Evolutionary conservation across 306 rosid genomes (phyloP).

Genomic region (Casuarina glauca): DNA sequence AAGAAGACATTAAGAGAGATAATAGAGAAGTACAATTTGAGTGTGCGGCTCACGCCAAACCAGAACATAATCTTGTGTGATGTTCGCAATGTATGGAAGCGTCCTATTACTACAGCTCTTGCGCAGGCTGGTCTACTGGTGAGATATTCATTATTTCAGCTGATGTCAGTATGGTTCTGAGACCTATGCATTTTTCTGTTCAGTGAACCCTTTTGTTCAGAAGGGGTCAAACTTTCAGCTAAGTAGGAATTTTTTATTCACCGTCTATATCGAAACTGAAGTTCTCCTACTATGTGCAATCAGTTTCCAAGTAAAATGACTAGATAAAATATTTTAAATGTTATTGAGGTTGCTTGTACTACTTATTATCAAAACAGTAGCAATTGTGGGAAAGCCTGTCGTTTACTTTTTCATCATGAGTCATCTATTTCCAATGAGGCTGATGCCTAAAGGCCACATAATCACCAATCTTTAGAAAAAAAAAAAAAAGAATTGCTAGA

Average conservation of each 20-base stretch:
- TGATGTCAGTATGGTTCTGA: slow-evolving; percentile 8
- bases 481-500: background rate
- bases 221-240: background rate
- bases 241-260: background rate
- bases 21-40: slow-evolving; percentile 80
- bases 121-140: slow-evolving; percentile 98
- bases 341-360: background rate
- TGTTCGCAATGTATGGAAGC: slow-evolving; percentile 82
- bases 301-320: background rate
- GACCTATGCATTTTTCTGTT: background rate
- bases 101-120: slow-evolving; percentile 80
- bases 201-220: slow-evolving; percentile 2
- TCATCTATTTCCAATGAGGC: background rate
- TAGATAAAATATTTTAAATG: background rate
- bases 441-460: background rate
- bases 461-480: background rate
- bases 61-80: slow-evolving; percentile 90
- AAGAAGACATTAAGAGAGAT: slow-evolving; percentile 84
- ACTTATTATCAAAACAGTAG: background rate
- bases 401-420: background rate
- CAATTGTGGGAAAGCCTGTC: background rate
- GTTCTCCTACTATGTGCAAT: background rate
- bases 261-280: background rate
- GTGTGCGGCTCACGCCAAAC: slow-evolving; percentile 83
- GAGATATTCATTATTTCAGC: slow-evolving; percentile 35